These are phyloP conservation scores for Agrostemma githago DNA, from an alignment of 148 eudicot genomes.

Conservation along the genomic window DNA sequence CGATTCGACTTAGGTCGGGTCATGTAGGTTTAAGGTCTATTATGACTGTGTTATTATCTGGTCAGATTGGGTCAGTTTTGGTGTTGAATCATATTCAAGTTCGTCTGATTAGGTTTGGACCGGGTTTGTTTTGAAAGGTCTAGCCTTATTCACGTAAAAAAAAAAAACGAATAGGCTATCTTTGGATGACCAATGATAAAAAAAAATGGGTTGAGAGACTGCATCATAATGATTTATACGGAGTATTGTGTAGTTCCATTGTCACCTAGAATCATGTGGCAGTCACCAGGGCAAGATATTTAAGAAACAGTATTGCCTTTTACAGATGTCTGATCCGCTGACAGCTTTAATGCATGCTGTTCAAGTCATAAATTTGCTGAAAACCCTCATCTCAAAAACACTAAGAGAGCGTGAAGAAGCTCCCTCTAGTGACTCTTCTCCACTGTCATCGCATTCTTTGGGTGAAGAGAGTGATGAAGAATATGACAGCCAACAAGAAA, in stretches of 20 bases:
- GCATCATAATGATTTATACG: not conserved
- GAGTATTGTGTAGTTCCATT: not conserved
- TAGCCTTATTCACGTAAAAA: not conserved
- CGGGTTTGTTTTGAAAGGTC: not conserved
- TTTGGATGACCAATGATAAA: no score
- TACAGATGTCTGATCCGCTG: constrained; percentile 93
- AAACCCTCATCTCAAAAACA: constrained; percentile 69
- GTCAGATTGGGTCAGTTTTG: not conserved
- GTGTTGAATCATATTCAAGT: no score
- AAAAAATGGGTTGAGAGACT: no score
- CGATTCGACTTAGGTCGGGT: not conserved
- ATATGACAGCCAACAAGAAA: constrained; percentile 59
- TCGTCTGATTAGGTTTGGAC: not conserved
- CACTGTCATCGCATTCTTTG: constrained; percentile 51
- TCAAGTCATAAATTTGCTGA: constrained; percentile 93
- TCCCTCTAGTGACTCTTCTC: constrained; percentile 46
- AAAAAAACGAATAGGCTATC: not conserved
- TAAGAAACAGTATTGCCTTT: not conserved
- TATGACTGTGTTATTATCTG: not conserved
- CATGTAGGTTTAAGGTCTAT: not conserved
- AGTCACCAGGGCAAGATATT: not conserved
- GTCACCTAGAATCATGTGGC: not conserved
- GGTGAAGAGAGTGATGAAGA: constrained; percentile 48
- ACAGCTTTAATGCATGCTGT: constrained; percentile 93
- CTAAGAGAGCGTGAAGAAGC: constrained; percentile 71